Evolutionary conservation across 768 basidiomycete species (phyloP).

Genomic region (Leccinum pellstonianum): DNA sequence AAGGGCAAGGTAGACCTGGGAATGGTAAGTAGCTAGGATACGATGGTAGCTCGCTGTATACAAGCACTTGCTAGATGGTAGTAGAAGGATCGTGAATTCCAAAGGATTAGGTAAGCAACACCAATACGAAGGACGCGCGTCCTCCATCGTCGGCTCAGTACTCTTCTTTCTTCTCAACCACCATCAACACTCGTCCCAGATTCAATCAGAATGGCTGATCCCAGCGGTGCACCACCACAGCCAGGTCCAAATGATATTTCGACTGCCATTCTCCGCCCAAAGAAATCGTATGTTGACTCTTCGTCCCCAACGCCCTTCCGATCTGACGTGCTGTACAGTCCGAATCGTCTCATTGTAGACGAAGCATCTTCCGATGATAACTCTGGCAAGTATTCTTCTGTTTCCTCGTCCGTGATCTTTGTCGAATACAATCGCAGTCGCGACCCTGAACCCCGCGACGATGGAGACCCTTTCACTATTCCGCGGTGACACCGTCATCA

Average conservation of each 20-base stretch:
- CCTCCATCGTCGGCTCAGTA: conserved; percentile 11
- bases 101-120: conserved; percentile 18
- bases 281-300: conserved; percentile 85
- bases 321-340: conserved; percentile 49
- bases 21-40: background rate
- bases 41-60: background rate
- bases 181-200: conserved; percentile 9
- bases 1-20: conserved; percentile 5
- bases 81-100: conserved; percentile 16
- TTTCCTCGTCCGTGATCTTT: conserved; percentile 13
- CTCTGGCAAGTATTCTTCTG: conserved; percentile 59
- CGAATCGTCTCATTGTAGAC: conserved; percentile 96
- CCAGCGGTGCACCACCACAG: conserved; percentile 78
- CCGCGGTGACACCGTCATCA: conserved; percentile 95
- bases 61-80: conserved; percentile 3
- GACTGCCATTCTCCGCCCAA: conserved; percentile 92
- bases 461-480: conserved; percentile 95
- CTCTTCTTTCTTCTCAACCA: conserved; percentile 15
- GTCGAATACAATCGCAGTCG: conserved; percentile 51
- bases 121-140: conserved; percentile 32
- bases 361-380: conserved; percentile 95
- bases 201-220: conserved; percentile 59
- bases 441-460: conserved; percentile 91
- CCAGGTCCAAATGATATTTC: conserved; percentile 89
- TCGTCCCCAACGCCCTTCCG: conserved; percentile 7